Evolutionary conservation across 73 alveolate genomes (phyloP).

Genomic region (Stentor coeruleus): DNA sequence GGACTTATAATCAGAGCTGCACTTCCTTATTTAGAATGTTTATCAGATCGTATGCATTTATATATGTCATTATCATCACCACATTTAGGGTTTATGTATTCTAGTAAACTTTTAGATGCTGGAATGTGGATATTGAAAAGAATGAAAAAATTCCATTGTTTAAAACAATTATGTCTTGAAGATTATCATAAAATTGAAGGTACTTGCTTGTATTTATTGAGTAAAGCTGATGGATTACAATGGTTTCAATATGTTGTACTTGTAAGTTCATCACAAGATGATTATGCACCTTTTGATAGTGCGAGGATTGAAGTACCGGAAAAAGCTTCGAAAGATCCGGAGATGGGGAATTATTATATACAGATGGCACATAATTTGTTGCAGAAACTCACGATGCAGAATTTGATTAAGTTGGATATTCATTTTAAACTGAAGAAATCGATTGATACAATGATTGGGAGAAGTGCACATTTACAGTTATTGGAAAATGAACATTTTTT

Average conservation of each 20-base stretch:
- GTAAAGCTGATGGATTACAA: slow-evolving; percentile 77
- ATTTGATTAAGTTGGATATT: slow-evolving; percentile 85
- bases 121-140: slow-evolving; percentile 97
- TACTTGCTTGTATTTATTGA: slow-evolving; percentile 74
- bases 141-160: slow-evolving; percentile 80
- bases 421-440: slow-evolving; percentile 88
- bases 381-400: slow-evolving; percentile 60
- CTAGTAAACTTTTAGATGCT: slow-evolving; percentile 87
- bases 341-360: slow-evolving; percentile 77
- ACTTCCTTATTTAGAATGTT: slow-evolving; percentile 82
- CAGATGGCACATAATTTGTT: slow-evolving; percentile 88
- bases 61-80: slow-evolving; percentile 92
- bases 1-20: slow-evolving; percentile 79
- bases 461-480: slow-evolving; percentile 97
- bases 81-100: slow-evolving; percentile 88
- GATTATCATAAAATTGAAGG: slow-evolving; percentile 82
- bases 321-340: slow-evolving; percentile 68
- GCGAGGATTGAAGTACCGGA: slow-evolving; percentile 87
- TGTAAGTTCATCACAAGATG: slow-evolving; percentile 85
- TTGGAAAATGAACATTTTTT: slow-evolving; percentile 87
- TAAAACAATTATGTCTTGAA: slow-evolving; percentile 80
- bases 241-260: slow-evolving; percentile 92
- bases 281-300: slow-evolving; percentile 97
- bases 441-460: slow-evolving; percentile 96
- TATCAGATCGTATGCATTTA: slow-evolving; percentile 79